These are phyloP conservation scores for Onygenales sp. DNA, from an alignment of 2,329 filamentous ascomycete species.

Conservation along the genomic window DNA sequence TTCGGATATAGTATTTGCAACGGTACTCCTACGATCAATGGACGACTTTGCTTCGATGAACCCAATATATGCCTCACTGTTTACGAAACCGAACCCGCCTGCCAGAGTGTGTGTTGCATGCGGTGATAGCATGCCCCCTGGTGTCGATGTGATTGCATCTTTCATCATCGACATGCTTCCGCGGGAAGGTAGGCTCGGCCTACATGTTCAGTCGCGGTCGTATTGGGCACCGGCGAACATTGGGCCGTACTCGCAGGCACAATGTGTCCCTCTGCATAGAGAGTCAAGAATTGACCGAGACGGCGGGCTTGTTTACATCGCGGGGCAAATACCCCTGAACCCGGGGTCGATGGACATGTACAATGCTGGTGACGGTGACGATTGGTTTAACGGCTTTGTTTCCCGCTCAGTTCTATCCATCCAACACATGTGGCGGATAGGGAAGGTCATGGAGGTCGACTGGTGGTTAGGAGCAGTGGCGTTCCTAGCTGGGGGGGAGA, in stretches of 20 bases:
- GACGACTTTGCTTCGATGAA: conserved; percentile 69
- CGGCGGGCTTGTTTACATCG: conserved; percentile 52
- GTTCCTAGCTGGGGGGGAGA: conserved; percentile 50
- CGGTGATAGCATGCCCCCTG: conserved; percentile 54
- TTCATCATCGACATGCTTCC: conserved; percentile 35
- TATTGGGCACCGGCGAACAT: conserved; percentile 99
- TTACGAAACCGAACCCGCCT: conserved; percentile 70
- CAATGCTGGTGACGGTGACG: conserved; percentile 7
- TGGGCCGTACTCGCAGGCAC: conserved; percentile 89
- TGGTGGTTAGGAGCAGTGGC: conserved; percentile 70
- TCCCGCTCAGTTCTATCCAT: conserved; percentile 62
- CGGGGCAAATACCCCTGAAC: conserved; percentile 84
- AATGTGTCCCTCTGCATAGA: conserved; percentile 42
- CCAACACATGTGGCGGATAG: conserved; percentile 85
- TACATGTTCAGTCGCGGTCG: conserved; percentile 86
- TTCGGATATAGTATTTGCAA: conserved; percentile 39
- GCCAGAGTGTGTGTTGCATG: conserved; percentile 75
- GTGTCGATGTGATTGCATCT: conserved; percentile 52
- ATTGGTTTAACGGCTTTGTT: conserved; percentile 32
- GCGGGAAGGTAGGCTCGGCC: conserved; percentile 34
- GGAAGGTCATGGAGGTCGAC: conserved; percentile 57
- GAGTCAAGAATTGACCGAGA: conserved; percentile 14
- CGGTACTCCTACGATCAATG: conserved; percentile 70
- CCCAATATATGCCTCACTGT: conserved; percentile 63
- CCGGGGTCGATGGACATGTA: conserved; percentile 62